Conservation (phyloP, 2,329 filamentous ascomycete species). For the Arthrobotrys iridis region DNA sequence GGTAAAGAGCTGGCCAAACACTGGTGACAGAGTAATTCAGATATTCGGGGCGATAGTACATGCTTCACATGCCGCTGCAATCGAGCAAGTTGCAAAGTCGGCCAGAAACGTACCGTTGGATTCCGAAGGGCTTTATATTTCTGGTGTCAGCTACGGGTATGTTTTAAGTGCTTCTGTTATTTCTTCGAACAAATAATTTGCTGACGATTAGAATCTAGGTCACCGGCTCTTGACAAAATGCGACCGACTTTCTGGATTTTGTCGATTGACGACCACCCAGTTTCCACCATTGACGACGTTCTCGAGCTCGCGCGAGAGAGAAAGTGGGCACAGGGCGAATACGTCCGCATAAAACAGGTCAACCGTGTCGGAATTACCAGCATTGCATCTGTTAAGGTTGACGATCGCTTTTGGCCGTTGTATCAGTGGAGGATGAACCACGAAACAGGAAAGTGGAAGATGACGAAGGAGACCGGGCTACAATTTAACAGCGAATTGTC, state of each 20-base stretch:
- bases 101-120: constrained; percentile 56
- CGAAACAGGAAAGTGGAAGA: constrained; percentile 52
- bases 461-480: constrained; percentile 49
- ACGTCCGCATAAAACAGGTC: constrained; percentile 58
- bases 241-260: constrained; percentile 59
- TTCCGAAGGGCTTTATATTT: constrained; percentile 56
- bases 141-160: constrained; percentile 52
- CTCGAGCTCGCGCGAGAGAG: constrained; percentile 56
- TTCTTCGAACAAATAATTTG: background rate
- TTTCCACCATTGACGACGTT: constrained; percentile 57
- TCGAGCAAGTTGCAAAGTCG: constrained; percentile 58
- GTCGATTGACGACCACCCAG: constrained; percentile 57
- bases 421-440: constrained; percentile 44
- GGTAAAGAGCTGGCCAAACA: constrained; percentile 56
- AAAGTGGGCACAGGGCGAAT: constrained; percentile 58
- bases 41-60: constrained; percentile 59
- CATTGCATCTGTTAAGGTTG: constrained; percentile 57
- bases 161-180: background rate
- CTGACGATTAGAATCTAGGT: constrained; percentile 21
- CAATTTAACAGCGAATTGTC: constrained; percentile 36
- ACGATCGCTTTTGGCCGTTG: constrained; percentile 58
- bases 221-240: constrained; percentile 58
- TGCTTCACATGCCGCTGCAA: constrained; percentile 57
- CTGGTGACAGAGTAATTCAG: constrained; percentile 57
- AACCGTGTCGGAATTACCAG: constrained; percentile 58